phyloP scores from a whole-genome alignment of 345 rosid genomes.

The Linum trigynum region DNA sequence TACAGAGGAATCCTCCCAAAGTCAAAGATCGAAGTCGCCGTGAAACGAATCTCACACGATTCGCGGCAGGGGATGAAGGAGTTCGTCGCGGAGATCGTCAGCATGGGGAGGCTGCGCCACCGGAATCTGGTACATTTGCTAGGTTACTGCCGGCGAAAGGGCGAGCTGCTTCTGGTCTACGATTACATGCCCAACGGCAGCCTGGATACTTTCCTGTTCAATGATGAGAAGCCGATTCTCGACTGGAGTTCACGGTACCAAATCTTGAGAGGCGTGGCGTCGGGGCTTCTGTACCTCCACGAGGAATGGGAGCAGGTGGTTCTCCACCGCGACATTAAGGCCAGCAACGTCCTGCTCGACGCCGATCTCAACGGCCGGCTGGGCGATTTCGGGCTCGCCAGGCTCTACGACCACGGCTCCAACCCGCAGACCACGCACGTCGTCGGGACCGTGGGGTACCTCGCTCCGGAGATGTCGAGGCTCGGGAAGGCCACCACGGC shows the following conservation, averaged over 20 bases:
- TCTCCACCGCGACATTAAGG: conserved; percentile 47
- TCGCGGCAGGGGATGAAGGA: conserved; percentile 37
- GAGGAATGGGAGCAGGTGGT: conserved; percentile 48
- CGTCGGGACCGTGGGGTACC: conserved; percentile 2
- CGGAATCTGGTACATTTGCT: conserved; percentile 41
- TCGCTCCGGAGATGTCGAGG: conserved; percentile 5
- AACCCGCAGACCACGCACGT: conserved; percentile 9
- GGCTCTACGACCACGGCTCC: conserved; percentile 2
- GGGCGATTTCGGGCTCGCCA: conserved; percentile 18
- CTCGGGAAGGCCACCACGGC: conserved; percentile 6
- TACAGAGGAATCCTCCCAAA: conserved; percentile 32
- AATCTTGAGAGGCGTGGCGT: conserved; percentile 33
- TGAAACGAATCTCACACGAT: conserved; percentile 35
- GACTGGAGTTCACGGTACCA: conserved; percentile 35
- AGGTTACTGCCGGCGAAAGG: conserved; percentile 37
- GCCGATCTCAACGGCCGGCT: conserved; percentile 3
- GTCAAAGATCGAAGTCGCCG: conserved; percentile 26
- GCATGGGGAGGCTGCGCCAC: conserved; percentile 37
- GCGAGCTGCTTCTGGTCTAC: conserved; percentile 35
- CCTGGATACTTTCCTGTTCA: conserved; percentile 32
- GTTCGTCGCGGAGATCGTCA: conserved; percentile 39
- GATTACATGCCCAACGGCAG: conserved; percentile 42
- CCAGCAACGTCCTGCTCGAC: conserved; percentile 37
- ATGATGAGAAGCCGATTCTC: conserved; percentile 15
- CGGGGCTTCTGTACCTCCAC: conserved; percentile 38